Conservation (phyloP, 2,329 filamentous ascomycete species). For the Beauveria asiatica region DNA sequence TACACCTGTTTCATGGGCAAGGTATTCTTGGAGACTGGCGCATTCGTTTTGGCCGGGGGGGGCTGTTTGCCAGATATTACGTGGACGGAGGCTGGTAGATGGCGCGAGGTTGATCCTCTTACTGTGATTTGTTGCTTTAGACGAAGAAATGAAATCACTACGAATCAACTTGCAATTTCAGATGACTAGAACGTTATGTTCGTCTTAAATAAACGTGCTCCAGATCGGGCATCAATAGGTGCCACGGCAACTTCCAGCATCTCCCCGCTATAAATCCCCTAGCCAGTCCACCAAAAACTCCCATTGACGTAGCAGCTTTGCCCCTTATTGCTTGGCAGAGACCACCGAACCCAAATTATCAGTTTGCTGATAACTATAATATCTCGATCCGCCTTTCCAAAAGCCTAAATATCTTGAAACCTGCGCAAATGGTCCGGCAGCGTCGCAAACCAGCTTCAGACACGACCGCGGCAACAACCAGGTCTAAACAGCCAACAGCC, state of each 20-base stretch:
- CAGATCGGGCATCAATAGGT: neutral
- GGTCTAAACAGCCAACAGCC: neutral
- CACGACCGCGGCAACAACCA: conserved; percentile 7
- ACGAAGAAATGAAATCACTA: no score
- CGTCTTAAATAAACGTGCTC: neutral
- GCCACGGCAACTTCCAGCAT: neutral
- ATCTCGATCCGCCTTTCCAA: neutral
- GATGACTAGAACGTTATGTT: no score
- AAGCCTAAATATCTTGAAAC: conserved; percentile 1
- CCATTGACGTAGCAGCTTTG: neutral
- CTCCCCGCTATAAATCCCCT: neutral
- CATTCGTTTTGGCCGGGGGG: neutral
- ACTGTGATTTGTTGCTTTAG: neutral
- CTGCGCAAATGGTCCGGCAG: conserved; percentile 22
- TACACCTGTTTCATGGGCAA: neutral
- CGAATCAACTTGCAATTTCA: no score
- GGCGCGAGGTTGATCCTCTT: neutral
- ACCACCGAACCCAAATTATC: neutral
- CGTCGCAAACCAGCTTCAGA: conserved; percentile 13
- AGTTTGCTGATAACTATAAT: neutral
- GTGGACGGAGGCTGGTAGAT: neutral
- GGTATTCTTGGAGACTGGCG: neutral
- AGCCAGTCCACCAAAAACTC: neutral
- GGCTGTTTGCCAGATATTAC: neutral
- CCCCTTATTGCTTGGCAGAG: neutral